Conservation (phyloP, 768 basidiomycete genomes). For the Pisolithus orientalis region DNA sequence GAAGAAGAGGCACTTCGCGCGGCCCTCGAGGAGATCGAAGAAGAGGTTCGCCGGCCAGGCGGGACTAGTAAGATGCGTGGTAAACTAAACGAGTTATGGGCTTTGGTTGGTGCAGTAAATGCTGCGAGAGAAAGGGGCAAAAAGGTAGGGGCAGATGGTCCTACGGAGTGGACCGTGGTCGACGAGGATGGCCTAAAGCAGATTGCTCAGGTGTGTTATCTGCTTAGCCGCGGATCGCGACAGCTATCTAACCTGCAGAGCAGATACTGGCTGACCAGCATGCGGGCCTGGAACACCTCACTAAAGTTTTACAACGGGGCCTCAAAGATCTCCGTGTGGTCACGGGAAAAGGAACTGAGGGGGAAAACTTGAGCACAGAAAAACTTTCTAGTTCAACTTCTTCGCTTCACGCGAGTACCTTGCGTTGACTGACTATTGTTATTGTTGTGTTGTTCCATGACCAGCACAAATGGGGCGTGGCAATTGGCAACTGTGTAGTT, state of each 20-base stretch:
- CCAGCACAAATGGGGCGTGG: conserved; percentile 10
- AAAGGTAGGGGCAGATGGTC: conserved; percentile 34
- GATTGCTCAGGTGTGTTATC: conserved; percentile 56
- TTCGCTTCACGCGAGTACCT: conserved; percentile 19
- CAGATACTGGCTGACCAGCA: conserved; percentile 78
- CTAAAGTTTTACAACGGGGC: conserved; percentile 61
- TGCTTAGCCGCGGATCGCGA: neutral
- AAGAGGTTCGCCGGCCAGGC: conserved; percentile 53
- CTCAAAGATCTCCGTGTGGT: conserved; percentile 64
- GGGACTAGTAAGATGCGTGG: conserved; percentile 56
- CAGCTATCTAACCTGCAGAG: conserved; percentile 2
- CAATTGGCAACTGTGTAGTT: conserved; percentile 2
- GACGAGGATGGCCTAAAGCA: conserved; percentile 79
- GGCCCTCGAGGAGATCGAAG: conserved; percentile 66
- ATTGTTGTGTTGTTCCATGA: neutral
- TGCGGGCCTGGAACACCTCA: conserved; percentile 72
- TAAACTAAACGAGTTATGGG: conserved; percentile 83
- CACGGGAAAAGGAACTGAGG: conserved; percentile 39
- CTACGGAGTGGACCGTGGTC: conserved; percentile 73
- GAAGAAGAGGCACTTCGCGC: conserved; percentile 76
- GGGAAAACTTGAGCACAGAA: conserved; percentile 24
- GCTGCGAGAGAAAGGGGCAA: conserved; percentile 48
- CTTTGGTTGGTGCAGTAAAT: conserved; percentile 66
- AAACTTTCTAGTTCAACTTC: conserved; percentile 19
- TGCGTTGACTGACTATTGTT: conserved; percentile 12